A percentile compares a stretch with the other conserved stretches of the same genome.
Evolutionary conservation across 257 asterid species (phyloP).

Genomic region (Thymus quinquecostatus): DNA sequence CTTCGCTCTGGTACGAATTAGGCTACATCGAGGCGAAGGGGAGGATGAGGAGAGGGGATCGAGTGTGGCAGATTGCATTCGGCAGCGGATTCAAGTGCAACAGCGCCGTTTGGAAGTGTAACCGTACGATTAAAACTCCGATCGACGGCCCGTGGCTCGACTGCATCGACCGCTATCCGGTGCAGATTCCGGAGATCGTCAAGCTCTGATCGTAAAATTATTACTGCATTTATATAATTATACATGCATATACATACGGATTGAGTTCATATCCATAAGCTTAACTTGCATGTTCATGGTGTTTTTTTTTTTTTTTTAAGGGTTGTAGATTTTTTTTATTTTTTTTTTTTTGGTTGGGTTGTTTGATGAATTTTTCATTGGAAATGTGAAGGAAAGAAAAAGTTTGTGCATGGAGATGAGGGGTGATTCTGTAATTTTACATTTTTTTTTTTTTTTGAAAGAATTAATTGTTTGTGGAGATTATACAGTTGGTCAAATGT

Average conservation of each 20-base stretch:
- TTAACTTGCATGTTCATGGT: slow-evolving; percentile 8
- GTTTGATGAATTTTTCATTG: background rate
- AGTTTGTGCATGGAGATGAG: slow-evolving; percentile 27
- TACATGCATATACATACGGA: background rate
- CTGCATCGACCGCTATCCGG: slow-evolving; percentile 81
- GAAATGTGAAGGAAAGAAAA: slow-evolving; percentile 16
- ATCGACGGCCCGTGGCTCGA: slow-evolving; percentile 76
- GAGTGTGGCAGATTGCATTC: slow-evolving; percentile 89
- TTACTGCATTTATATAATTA: background rate
- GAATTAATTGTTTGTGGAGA: background rate
- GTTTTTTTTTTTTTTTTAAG: background rate
- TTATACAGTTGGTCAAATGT: background rate
- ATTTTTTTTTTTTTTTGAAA: background rate
- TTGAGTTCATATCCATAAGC: background rate
- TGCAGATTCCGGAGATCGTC: slow-evolving; percentile 73
- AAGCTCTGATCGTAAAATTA: slow-evolving; percentile 45
- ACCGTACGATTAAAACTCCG: slow-evolving; percentile 60
- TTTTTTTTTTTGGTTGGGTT: background rate
- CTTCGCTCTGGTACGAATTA: slow-evolving; percentile 83
- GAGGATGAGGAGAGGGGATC: slow-evolving; percentile 73
- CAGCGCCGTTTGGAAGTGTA: slow-evolving; percentile 87
- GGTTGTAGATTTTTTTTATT: background rate
- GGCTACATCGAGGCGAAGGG: slow-evolving; percentile 75
- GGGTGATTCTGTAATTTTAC: slow-evolving; percentile 5
- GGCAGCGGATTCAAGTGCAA: slow-evolving; percentile 90